Conservation (phyloP, 2,329 filamentous ascomycete genomes). For the Scedosporium minutisporum region DNA sequence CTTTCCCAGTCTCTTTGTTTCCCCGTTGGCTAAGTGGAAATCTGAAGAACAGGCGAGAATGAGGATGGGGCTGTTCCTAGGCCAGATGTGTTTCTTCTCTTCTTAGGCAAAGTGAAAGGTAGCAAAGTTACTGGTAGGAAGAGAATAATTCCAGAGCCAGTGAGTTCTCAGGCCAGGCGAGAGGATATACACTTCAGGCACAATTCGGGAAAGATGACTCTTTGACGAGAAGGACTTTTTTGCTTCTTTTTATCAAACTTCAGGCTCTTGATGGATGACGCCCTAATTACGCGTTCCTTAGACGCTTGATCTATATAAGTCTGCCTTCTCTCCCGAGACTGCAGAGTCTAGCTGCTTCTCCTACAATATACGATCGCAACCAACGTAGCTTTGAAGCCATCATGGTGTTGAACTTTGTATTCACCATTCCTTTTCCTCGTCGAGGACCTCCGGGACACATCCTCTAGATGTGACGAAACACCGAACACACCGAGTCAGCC, state of each 20-base stretch:
- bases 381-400: too few relatives aligned
- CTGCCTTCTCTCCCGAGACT: neutral
- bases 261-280: neutral
- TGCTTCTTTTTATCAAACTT: neutral
- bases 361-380: too few relatives aligned
- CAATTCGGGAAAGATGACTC: neutral
- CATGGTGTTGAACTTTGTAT: too few relatives aligned
- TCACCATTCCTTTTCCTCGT: too few relatives aligned
- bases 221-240: neutral
- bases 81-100: neutral
- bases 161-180: slow-evolving; percentile 4
- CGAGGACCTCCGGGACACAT: too few relatives aligned
- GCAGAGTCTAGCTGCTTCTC: neutral
- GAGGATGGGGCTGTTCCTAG: neutral
- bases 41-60: slow-evolving; percentile 3
- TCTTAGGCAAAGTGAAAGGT: neutral
- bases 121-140: neutral
- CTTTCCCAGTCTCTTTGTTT: neutral
- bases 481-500: too few relatives aligned
- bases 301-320: neutral
- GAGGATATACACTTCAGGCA: slow-evolving; percentile 5
- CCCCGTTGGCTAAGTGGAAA: neutral
- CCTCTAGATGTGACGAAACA: too few relatives aligned
- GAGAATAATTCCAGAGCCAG: neutral
- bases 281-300: neutral